Evolutionary conservation across 192 early-diverging fungal genomes (phyloP), one percentile per base, ranked within the genome.

Genomic region (Linnemannia elongata): DNA sequence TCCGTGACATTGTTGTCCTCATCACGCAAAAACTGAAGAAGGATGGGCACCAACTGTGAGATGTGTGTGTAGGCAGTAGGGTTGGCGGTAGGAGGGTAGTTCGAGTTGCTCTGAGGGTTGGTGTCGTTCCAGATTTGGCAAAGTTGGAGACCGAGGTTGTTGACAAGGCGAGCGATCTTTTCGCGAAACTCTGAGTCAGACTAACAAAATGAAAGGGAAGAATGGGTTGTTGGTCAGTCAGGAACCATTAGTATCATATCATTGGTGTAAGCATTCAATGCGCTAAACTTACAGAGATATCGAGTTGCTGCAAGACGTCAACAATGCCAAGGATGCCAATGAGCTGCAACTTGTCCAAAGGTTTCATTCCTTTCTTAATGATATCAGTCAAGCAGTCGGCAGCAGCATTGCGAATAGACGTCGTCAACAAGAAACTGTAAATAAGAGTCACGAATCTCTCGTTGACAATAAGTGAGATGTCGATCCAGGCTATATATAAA

Each of bases 281-380:
- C 33, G 22, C 24, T 68, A 6, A 52, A 82, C 72, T 77, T 78
- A 87, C 82, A 36, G 78, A 52, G 42, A 88, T 75, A 60, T 82
- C 81, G 24, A 80, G 42, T 47, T 83, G 79, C 52, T 83, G 82
- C 30, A 88, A 55, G 13, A 81, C 87, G 20, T 88, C 82, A 15
- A 88, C 78, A 15, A 88, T 77, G 49, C 66, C 89, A 76, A 90
- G 90, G 17, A 87, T 75, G 72, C 97, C 95, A 36, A 98, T 92
- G 77, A 99, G 90, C 45, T 92, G 93, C 54, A 99, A 90, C 89
- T 98, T 99, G 76, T 99, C 98, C 70, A 93, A 71, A 3, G 97
- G 92, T 71, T 93, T 90, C 98, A 99, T 99, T 36, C 98, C 98
- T 83, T 99, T 99, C 57, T 90, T 92, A 44, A 98, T 92, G 82